Conservation (phyloP, 169 alveolate genomes). For the Plasmodium inui region DNA sequence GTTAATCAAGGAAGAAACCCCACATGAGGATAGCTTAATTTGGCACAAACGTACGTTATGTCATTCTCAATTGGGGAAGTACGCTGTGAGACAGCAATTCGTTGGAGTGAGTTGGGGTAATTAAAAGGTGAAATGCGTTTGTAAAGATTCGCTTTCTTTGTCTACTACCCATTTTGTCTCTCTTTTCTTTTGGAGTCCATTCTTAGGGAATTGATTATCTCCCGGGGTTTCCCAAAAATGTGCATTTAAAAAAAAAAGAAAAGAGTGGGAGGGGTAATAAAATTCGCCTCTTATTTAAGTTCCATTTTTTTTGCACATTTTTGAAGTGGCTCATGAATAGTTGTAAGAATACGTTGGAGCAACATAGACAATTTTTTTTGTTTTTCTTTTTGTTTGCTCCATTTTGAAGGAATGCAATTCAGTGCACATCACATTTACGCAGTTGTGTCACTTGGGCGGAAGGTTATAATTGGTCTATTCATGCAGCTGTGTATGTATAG, state of each 20-base stretch:
- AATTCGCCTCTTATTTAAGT: not conserved
- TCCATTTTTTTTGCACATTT: not conserved
- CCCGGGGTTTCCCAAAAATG: not conserved
- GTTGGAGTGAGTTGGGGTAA: not conserved
- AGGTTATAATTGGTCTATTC: not conserved
- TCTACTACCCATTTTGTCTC: not conserved
- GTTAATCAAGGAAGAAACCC: not conserved
- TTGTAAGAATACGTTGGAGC: not conserved
- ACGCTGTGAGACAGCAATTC: not conserved
- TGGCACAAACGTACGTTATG: not conserved
- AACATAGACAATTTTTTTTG: not conserved
- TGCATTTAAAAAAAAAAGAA: not conserved
- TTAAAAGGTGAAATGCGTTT: not conserved
- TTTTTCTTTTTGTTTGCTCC: not conserved
- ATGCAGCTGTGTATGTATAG: not conserved
- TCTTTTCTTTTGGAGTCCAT: not conserved
- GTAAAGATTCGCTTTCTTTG: not conserved
- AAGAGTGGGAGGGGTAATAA: not conserved
- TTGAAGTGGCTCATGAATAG: not conserved
- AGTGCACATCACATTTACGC: not conserved
- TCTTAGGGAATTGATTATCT: not conserved
- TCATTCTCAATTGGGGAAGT: not conserved
- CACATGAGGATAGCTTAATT: not conserved
- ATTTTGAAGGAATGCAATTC: constrained; percentile 5
- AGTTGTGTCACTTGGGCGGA: not conserved